Conservation (phyloP, 495 filamentous ascomycete species). For the Lasiosphaeria hispida region DNA sequence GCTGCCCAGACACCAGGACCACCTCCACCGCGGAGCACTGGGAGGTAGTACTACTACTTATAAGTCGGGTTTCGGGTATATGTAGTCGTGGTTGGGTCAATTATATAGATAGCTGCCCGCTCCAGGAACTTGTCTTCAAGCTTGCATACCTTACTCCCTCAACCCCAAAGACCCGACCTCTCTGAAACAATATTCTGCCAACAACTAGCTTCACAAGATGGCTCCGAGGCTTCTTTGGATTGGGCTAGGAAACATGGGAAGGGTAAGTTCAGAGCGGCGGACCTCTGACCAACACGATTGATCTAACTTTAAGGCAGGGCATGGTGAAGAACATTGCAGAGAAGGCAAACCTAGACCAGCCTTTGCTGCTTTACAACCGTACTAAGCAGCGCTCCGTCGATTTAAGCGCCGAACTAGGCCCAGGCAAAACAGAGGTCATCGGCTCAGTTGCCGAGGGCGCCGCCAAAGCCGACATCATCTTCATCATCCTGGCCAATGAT, state of each 20-base stretch:
- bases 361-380: slow-evolving; percentile 79
- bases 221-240: slow-evolving; percentile 73
- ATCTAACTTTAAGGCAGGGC: slow-evolving; percentile 50
- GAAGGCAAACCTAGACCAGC: slow-evolving; percentile 68
- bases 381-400: slow-evolving; percentile 58
- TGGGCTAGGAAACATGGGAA: slow-evolving; percentile 88
- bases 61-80: too few species aligned
- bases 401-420: slow-evolving; percentile 51
- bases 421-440: slow-evolving; percentile 60
- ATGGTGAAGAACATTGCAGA: slow-evolving; percentile 81
- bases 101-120: too few species aligned
- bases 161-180: too few species aligned
- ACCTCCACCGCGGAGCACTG: too few species aligned
- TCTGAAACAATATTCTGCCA: too few species aligned
- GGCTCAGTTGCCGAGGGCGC: slow-evolving; percentile 64
- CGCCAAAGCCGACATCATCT: slow-evolving; percentile 69
- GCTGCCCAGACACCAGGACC: too few species aligned
- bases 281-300: slow-evolving; percentile 17
- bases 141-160: too few species aligned
- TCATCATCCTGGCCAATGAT: slow-evolving; percentile 82
- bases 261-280: slow-evolving; percentile 51
- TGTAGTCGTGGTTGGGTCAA: too few species aligned
- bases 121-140: too few species aligned
- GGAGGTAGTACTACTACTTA: too few species aligned
- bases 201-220: slow-evolving; percentile 37